Base-by-base conservation (phyloP, 208 protist genomes). In the Trypanosoma caninum region DNA sequence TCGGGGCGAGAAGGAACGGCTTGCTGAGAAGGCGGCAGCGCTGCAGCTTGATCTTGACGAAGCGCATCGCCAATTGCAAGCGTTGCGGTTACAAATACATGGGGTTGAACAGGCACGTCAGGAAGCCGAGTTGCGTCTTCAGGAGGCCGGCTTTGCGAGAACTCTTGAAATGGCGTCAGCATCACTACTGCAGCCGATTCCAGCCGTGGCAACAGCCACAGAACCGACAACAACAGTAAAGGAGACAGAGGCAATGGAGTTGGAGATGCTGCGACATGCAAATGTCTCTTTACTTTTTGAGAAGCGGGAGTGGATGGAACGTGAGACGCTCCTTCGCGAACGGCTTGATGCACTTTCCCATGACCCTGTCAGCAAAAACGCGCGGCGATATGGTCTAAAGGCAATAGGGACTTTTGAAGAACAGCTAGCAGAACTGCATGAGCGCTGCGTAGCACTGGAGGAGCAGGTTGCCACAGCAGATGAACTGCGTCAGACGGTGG, bases 381-480 rank as follows among this genome's bases (percentile, higher is more conserved):
- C 79, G n/a, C 78, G 82, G 18, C 70, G 71, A 23, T 90, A 90
- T 70, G 87, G 87, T n/a, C 69, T 94, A 16, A 46, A 66, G 11
- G 73, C 78, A 28, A 84, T 73, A 41, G 41, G 40, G 22, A 63
- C 20, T 55, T 91, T 91, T 37, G 75, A 87, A 28, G 74, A 53
- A 7, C 78, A 81, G 28, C 23, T 93, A 10, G 59, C 25, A 27
- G 64, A 74, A 35, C 13, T 76, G 33, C 54, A 76, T 2, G 47
- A 56, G 37, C 70, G 72, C 37, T 60, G 68, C n/a, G 13, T 56
- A 1, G 62, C 53, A 3, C 40, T 83, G 44, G 54, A 56, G 11
- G 62, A 46, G 8, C 33, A 56, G 53, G 51, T 71, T 18, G 40
- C 22, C 18, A 51, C 3, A 16, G 56, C 69, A 18, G 48, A 54